Conservation (phyloP, 495 filamentous ascomycete genomes). For the Apodospora peruviana region DNA sequence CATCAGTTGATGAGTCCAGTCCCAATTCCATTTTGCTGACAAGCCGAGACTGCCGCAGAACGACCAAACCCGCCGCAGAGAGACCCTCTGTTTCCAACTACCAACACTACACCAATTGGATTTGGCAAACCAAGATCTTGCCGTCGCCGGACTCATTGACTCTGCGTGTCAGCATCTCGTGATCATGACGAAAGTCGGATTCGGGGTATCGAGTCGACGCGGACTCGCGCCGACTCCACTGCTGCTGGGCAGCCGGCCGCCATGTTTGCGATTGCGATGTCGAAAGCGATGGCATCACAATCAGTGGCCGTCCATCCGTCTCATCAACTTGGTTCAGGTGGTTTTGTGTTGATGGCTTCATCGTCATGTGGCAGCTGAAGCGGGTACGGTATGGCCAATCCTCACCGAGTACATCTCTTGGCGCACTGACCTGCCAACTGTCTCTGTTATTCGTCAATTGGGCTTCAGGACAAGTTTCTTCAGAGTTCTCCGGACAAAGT, state of each 20-base stretch:
- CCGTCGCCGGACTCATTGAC: not conserved
- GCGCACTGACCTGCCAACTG: not conserved
- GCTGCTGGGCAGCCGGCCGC: not conserved
- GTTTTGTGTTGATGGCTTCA: conserved; percentile 10
- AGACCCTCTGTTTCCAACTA: too few relatives aligned
- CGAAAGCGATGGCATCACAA: not conserved
- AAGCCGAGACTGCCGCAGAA: too few relatives aligned
- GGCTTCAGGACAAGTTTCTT: too few relatives aligned
- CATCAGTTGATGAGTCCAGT: not conserved
- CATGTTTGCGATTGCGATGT: not conserved
- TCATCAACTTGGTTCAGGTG: not conserved
- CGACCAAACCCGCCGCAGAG: too few relatives aligned
- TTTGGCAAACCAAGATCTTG: too few relatives aligned
- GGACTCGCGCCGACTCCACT: too few relatives aligned
- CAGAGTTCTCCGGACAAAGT: not conserved
- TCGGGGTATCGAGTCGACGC: too few relatives aligned
- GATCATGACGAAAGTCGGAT: not conserved
- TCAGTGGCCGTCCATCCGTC: not conserved
- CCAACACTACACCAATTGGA: too few relatives aligned
- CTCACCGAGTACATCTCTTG: too few relatives aligned
- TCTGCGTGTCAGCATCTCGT: conserved; percentile 1
- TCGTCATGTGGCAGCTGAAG: conserved; percentile 14
- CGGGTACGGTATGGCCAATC: conserved; percentile 3
- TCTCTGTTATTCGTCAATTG: conserved; percentile 2
- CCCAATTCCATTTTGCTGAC: too few relatives aligned